phyloP scores from a whole-genome alignment of 1,284 basidiomycete species.

The Mycosarcoma mackinlayi region DNA sequence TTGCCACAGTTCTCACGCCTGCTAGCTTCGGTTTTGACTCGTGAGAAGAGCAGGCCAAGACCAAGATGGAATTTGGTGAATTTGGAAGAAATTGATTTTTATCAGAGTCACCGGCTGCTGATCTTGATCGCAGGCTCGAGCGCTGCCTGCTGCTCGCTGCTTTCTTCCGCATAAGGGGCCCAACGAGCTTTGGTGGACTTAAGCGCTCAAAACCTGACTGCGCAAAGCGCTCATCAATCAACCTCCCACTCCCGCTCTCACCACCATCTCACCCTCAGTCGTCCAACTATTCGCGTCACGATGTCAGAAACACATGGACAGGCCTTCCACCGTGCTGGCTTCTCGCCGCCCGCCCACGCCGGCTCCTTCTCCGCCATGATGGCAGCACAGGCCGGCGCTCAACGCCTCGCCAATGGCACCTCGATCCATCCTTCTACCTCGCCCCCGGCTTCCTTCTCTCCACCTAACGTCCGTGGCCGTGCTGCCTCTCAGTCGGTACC shows the following conservation, averaged over 20 bases:
- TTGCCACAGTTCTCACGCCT: too few relatives aligned
- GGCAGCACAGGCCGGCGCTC: conserved; percentile 52
- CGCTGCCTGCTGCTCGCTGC: conserved; percentile 6
- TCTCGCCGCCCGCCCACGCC: conserved; percentile 56
- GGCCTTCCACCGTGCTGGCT: conserved; percentile 60
- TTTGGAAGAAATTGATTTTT: conserved; percentile 16
- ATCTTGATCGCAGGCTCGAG: conserved; percentile 18
- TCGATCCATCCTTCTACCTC: conserved; percentile 40
- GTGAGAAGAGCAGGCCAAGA: too few relatives aligned
- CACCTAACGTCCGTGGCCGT: conserved; percentile 33
- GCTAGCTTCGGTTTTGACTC: too few relatives aligned
- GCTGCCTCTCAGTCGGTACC: conserved; percentile 44
- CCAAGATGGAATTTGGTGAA: conserved; percentile 13
- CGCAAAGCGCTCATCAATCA: neutral
- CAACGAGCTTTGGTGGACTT: too few relatives aligned
- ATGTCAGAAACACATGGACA: conserved; percentile 52
- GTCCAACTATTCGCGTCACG: conserved; percentile 8
- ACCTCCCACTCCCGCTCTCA: neutral
- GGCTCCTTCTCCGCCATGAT: conserved; percentile 63
- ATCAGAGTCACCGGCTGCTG: conserved; percentile 9
- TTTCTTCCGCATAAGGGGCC: neutral
- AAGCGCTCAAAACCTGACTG: conserved; percentile 4
- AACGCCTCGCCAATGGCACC: conserved; percentile 36
- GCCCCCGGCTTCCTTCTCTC: conserved; percentile 39
- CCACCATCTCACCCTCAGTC: conserved; percentile 19